Base-by-base conservation (phyloP, 768 basidiomycete genomes). In the Cystobasidium tubakii region DNA sequence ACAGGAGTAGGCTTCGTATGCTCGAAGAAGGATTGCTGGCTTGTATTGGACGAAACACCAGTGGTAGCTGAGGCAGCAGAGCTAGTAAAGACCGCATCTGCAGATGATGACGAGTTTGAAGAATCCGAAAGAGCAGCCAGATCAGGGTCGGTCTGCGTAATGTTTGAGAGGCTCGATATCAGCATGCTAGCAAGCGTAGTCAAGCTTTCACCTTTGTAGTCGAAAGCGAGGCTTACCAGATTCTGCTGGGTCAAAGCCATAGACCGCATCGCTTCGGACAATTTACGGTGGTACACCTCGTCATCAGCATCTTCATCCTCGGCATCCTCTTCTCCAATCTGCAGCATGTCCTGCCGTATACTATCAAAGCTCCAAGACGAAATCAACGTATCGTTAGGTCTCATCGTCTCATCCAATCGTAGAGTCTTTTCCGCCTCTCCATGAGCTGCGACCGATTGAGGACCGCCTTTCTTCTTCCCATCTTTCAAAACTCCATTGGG, bases 281-380 rank as follows among this genome's bases (percentile, higher is more conserved):
- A 62, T 29, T 60, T 55, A 27, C 55, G n/a, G 19, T 71, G 69
- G 43, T 60, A 60, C 10, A 10, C 62, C n/a, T 62, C 53, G 34
- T 46, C 86, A 25, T 83, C 83, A 1, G 88, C 88, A 74, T 89
- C 86, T 23, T 36, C 54, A 50, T 62, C 66, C 25, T 50, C 62
- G 15, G 27, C 73, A n/a, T 64, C 74, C 3, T 36, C 66, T 46
- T 34, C 73, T 0, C 65, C 69, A 27, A 15, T 42, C 46, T 73
- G 72, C 0, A 74, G 77, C 44, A 82, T 82, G 34, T 82, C 82
- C 74, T 84, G 88, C 34, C 79, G 73, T 77, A 92, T 83, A 1
- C 91, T 94, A 78, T 93, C 93, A 80, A 98, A 98, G 80, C 90
- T 91, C 96, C 95, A 98, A 75, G 92, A 92, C 79, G 90, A 93